These are phyloP conservation scores for Acanthamoeba divionensis DNA, from an alignment of 208 protist species.

Conservation along the genomic window DNA sequence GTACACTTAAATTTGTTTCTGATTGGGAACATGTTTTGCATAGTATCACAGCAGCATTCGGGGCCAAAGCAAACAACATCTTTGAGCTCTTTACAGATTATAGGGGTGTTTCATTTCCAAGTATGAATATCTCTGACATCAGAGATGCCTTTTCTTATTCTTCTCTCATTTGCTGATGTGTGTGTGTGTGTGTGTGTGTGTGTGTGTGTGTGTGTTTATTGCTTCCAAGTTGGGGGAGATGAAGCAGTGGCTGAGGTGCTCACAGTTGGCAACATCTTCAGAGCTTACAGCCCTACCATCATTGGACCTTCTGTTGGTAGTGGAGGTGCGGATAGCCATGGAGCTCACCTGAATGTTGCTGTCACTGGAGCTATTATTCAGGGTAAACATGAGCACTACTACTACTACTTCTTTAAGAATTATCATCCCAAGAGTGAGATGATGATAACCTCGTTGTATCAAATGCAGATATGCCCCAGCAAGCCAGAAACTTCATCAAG, in stretches of 20 bases:
- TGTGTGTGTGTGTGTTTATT: not conserved
- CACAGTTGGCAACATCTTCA: not conserved
- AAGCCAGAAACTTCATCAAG: not conserved
- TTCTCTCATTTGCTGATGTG: not conserved
- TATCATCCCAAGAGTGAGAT: not conserved
- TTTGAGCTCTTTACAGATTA: not conserved
- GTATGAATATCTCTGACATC: not conserved
- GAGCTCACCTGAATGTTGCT: not conserved
- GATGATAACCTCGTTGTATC: not conserved
- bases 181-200: too few relatives aligned
- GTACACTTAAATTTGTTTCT: too few relatives aligned
- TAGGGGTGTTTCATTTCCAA: conserved; percentile 21
- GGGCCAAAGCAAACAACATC: not conserved
- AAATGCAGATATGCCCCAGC: not conserved
- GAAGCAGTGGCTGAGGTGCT: not conserved
- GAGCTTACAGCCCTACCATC: not conserved
- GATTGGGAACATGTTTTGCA: too few relatives aligned
- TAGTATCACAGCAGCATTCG: conserved; percentile 10
- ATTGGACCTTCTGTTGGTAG: not conserved
- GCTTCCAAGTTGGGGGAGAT: conserved; percentile 12
- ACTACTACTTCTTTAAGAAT: not conserved
- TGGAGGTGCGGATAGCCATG: not conserved
- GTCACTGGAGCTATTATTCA: not conserved
- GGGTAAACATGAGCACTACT: not conserved
- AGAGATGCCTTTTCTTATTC: not conserved